phyloP scores from a whole-genome alignment of 768 basidiomycete genomes.

The Phanerochaete sordida region DNA sequence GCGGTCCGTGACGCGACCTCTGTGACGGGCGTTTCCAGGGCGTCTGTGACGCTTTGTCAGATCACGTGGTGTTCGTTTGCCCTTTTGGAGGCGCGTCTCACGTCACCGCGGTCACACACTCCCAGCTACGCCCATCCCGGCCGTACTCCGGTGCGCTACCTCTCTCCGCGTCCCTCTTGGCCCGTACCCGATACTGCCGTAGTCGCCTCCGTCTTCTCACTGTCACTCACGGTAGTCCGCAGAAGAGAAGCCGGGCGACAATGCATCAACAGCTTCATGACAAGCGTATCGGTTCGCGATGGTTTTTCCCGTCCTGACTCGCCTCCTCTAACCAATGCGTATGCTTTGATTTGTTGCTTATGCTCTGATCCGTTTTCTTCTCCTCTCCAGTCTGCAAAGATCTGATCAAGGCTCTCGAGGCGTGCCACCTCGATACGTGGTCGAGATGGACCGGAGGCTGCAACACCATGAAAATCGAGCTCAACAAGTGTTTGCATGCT shows the following conservation, averaged over 20 bases:
- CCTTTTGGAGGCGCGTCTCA: neutral
- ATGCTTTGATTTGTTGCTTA: conserved; percentile 3
- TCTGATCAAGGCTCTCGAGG: conserved; percentile 72
- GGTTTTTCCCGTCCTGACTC: neutral
- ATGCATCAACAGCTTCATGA: conserved; percentile 28
- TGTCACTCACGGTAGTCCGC: neutral
- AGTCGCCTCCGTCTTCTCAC: neutral
- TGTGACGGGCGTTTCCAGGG: neutral
- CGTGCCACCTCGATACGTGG: conserved; percentile 65
- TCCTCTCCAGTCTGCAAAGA: conserved; percentile 65
- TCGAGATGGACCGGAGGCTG: conserved; percentile 66
- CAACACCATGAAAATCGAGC: conserved; percentile 61
- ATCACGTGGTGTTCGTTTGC: neutral
- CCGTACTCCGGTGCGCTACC: conserved; percentile 4
- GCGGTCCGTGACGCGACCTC: conserved; percentile 1
- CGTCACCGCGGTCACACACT: neutral
- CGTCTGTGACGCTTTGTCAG: neutral
- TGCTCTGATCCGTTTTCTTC: conserved; percentile 12
- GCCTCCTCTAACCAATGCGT: conserved; percentile 8
- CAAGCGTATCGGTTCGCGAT: conserved; percentile 19
- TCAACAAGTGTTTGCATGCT: conserved; percentile 66
- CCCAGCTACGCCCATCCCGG: neutral
- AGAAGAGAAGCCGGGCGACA: neutral
- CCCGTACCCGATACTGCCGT: neutral
- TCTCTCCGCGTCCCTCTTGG: neutral